These are phyloP conservation scores for Saturnispora mendoncae DNA, from an alignment of 805 yeast genomes.

Conservation along the genomic window DNA sequence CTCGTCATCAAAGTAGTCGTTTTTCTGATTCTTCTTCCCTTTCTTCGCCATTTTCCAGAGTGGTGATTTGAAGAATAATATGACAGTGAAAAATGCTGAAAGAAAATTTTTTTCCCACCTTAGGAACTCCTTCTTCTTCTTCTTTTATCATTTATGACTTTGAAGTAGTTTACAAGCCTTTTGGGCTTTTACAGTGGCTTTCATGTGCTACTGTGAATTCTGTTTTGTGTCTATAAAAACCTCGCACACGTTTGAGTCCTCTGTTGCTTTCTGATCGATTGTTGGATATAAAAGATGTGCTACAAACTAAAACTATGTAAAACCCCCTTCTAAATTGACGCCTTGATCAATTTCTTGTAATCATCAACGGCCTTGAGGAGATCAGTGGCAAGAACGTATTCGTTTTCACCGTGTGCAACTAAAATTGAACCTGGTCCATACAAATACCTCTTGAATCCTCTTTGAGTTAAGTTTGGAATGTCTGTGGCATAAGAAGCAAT, in stretches of 20 bases:
- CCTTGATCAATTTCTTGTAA: conserved; percentile 36
- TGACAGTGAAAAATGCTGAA: not conserved
- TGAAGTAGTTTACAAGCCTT: too few relatives aligned
- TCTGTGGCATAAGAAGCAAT: conserved; percentile 33
- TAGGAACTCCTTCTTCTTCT: not conserved
- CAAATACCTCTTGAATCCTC: conserved; percentile 38
- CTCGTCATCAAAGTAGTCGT: conserved; percentile 77
- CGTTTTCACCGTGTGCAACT: conserved; percentile 53
- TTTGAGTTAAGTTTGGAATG: conserved; percentile 34
- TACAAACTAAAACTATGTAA: not conserved
- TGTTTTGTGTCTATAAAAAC: not conserved
- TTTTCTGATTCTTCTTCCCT: conserved; percentile 56
- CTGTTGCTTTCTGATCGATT: not conserved
- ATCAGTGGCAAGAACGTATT: conserved; percentile 40
- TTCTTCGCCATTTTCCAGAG: conserved; percentile 25
- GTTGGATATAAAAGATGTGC: conserved; percentile 8
- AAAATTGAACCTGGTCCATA: conserved; percentile 62
- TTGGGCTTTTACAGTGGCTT: conserved; percentile 1
- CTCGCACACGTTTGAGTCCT: conserved; percentile 10
- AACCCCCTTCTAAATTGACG: not conserved
- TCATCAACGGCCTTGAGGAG: conserved; percentile 44
- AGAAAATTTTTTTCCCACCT: not conserved
- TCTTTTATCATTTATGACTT: conserved; percentile 1
- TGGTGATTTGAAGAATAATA: not conserved
- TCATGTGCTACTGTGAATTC: not conserved